These are phyloP conservation scores for Turnera subulata DNA, from an alignment of 345 rosid genomes.

Conservation along the genomic window DNA sequence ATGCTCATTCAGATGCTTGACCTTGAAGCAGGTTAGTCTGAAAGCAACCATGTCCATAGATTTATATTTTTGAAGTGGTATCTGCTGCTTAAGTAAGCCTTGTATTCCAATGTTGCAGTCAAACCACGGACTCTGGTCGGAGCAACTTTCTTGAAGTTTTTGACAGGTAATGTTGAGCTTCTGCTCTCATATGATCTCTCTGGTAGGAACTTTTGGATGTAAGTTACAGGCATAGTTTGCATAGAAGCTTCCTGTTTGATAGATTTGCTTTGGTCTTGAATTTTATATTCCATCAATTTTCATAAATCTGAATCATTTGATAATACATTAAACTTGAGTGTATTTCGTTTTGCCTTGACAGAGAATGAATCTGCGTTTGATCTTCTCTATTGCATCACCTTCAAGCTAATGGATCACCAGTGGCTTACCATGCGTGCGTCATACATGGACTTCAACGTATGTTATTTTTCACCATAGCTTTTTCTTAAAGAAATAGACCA, in stretches of 20 bases:
- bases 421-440: constrained; percentile 97
- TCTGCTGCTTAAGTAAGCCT: background rate
- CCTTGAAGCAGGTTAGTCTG: constrained; percentile 83
- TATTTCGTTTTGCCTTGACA: constrained; percentile 25
- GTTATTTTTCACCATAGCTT: constrained; percentile 17
- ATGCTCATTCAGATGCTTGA: constrained; percentile 99
- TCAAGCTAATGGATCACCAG: constrained; percentile 94
- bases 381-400: constrained; percentile 88
- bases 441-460: constrained; percentile 97
- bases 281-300: no score
- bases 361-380: constrained; percentile 93
- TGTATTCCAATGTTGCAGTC: constrained; percentile 44
- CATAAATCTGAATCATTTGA: no score
- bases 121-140: constrained; percentile 82
- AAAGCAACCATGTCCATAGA: background rate
- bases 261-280: background rate
- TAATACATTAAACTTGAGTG: background rate
- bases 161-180: constrained; percentile 49
- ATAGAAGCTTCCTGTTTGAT: background rate
- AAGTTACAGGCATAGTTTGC: no score
- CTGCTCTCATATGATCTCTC: no score
- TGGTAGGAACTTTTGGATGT: no score
- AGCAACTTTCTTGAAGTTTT: constrained; percentile 83
- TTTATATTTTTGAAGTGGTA: background rate
- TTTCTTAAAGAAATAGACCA: constrained; percentile 1